Percentiles rank a stretch among this genome's conserved stretches.
Evolutionary conservation across 2,329 filamentous ascomycete species (phyloP).

Genomic region (Colletotrichum brevisporum): DNA sequence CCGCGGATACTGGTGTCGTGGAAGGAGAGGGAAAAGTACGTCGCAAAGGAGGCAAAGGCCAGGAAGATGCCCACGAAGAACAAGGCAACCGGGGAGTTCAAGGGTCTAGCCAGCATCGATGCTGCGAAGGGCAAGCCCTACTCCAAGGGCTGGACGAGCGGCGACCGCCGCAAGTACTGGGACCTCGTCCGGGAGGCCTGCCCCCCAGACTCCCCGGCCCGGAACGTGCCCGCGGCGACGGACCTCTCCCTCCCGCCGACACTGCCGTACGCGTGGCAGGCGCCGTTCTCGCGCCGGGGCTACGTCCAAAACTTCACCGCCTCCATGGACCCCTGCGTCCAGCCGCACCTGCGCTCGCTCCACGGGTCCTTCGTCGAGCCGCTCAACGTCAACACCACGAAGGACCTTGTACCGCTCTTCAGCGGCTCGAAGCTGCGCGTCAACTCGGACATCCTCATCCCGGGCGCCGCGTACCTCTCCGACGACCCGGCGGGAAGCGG

Average conservation of each 20-base stretch:
- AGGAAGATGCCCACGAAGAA: conserved; percentile 59
- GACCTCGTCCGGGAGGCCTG: conserved; percentile 70
- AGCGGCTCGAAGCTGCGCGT: conserved; percentile 73
- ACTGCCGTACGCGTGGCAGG: conserved; percentile 52
- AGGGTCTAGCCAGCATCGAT: conserved; percentile 56
- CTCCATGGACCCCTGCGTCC: conserved; percentile 71
- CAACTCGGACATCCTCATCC: conserved; percentile 76
- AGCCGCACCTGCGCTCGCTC: conserved; percentile 64
- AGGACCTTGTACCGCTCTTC: conserved; percentile 72
- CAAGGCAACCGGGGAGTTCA: conserved; percentile 60
- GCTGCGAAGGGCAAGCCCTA: conserved; percentile 51
- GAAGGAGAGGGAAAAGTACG: conserved; percentile 66
- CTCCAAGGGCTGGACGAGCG: conserved; percentile 32
- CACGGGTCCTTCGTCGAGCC: conserved; percentile 72
- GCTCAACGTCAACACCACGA: conserved; percentile 64
- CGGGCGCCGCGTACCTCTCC: conserved; percentile 75
- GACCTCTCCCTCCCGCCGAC: conserved; percentile 50
- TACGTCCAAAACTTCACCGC: conserved; percentile 71
- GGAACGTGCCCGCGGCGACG: conserved; percentile 50
- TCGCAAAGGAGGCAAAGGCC: conserved; percentile 61
- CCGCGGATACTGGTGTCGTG: conserved; percentile 73
- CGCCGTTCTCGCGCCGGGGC: conserved; percentile 58
- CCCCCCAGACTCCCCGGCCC: conserved; percentile 66
- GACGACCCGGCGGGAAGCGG: conserved; percentile 69
- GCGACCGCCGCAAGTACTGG: conserved; percentile 63